Percentiles rank a stretch among this genome's conserved stretches.
These are phyloP conservation scores for Alternaria viburni DNA, from an alignment of 2,329 filamentous ascomycete species.

Conservation along the genomic window DNA sequence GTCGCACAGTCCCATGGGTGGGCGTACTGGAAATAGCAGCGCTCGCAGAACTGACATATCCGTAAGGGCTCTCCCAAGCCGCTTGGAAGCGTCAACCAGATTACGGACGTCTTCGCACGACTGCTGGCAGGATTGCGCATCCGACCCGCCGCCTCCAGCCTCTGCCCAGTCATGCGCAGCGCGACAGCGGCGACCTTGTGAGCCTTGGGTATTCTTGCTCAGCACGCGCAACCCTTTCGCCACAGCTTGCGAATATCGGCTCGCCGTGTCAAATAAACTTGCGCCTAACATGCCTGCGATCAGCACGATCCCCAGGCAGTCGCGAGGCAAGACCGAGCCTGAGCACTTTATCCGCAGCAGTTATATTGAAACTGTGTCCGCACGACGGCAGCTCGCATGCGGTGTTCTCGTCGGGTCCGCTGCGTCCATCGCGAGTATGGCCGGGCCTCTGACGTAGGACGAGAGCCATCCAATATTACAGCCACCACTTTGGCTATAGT, in stretches of 20 bases:
- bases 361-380: constrained; percentile 20
- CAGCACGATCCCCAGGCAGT: constrained; percentile 21
- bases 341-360: constrained; percentile 14
- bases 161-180: constrained; percentile 11
- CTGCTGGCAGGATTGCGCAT: neutral
- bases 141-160: constrained; percentile 12
- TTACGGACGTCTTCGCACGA: neutral
- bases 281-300: constrained; percentile 17
- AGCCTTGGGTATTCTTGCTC: constrained; percentile 12
- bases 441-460: constrained; percentile 31
- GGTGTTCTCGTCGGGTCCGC: neutral
- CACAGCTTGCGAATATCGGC: constrained; percentile 18
- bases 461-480: constrained; percentile 9
- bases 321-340: constrained; percentile 8
- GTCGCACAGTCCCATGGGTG: constrained; percentile 8
- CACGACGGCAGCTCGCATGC: constrained; percentile 10
- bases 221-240: constrained; percentile 37
- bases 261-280: constrained; percentile 20
- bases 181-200: constrained; percentile 10
- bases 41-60: constrained; percentile 4
- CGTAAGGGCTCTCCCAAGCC: constrained; percentile 6
- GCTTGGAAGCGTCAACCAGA: neutral
- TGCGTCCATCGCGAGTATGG: constrained; percentile 12
- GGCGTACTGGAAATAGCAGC: constrained; percentile 14
- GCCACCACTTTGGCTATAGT: constrained; percentile 2